A percentile compares a stretch with the other conserved stretches of the same genome.
Evolutionary conservation across 306 rosid genomes (phyloP).

Genomic region (Rubus parviflorus): DNA sequence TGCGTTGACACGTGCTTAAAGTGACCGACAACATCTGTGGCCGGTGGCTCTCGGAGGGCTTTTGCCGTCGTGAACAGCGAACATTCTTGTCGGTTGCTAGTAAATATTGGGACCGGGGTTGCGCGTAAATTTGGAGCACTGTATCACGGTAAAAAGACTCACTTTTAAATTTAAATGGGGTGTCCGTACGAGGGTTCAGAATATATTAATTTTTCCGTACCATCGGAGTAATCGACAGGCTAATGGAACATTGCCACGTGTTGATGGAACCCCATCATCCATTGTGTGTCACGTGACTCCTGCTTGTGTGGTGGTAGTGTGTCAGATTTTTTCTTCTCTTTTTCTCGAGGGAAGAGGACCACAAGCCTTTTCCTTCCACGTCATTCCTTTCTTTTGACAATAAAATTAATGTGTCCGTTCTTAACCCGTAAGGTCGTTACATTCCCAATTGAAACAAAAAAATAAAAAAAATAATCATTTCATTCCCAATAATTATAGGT

Average conservation of each 20-base stretch:
- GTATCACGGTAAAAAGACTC: not conserved
- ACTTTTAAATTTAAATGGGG: not conserved
- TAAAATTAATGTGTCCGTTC: not conserved
- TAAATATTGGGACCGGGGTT: constrained; percentile 30
- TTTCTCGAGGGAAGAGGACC: not conserved
- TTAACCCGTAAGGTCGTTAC: too few species aligned
- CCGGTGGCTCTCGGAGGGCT: constrained; percentile 49
- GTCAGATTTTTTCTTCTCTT: not conserved
- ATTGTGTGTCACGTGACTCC: constrained; percentile 42
- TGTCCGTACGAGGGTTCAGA: constrained; percentile 42
- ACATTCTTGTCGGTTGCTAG: constrained; percentile 77
- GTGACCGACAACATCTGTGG: constrained; percentile 49
- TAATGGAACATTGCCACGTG: constrained; percentile 18
- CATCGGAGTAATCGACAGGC: not conserved
- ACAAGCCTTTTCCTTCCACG: not conserved
- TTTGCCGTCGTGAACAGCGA: constrained; percentile 25
- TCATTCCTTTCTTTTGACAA: not conserved
- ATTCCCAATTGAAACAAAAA: too few species aligned
- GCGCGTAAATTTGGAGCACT: constrained; percentile 37
- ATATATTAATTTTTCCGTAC: constrained; percentile 32
- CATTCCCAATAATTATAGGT: too few species aligned
- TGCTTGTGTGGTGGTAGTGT: not conserved
- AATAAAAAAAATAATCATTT: too few species aligned
- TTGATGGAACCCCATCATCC: not conserved
- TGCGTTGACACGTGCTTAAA: constrained; percentile 28